Conservation (phyloP, 768 basidiomycete species). For the Rhodocollybia butyracea region DNA sequence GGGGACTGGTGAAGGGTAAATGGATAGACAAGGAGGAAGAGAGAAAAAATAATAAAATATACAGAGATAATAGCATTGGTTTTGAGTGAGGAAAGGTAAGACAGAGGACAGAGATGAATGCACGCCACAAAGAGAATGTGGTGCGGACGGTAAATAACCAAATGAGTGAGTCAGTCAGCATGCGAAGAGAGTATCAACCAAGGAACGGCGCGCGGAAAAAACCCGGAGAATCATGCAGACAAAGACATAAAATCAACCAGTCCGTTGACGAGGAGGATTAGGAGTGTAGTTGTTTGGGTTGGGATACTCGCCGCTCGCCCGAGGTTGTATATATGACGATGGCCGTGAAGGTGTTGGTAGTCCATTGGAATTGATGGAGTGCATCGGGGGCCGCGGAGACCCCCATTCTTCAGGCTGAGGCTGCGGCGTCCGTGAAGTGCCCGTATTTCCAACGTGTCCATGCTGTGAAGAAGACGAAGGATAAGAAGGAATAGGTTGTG, state of each 20-base stretch:
- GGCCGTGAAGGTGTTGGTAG: slow-evolving; percentile 41
- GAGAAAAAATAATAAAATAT: slow-evolving; percentile 6
- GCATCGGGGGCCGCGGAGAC: slow-evolving; percentile 34
- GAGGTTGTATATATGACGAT: slow-evolving; percentile 45
- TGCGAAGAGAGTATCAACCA: slow-evolving; percentile 3
- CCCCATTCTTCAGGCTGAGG: slow-evolving; percentile 45
- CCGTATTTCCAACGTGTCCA: slow-evolving; percentile 40
- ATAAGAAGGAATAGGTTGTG: slow-evolving; percentile 35
- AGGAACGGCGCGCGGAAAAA: background rate
- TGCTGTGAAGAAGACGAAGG: slow-evolving; percentile 42
- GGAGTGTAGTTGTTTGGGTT: slow-evolving; percentile 25
- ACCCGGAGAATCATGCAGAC: background rate
- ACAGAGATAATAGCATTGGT: slow-evolving; percentile 3
- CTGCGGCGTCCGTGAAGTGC: slow-evolving; percentile 16
- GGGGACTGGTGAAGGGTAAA: slow-evolving; percentile 3
- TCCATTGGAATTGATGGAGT: slow-evolving; percentile 31
- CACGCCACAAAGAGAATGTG: background rate
- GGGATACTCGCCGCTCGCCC: slow-evolving; percentile 40
- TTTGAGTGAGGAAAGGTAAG: slow-evolving; percentile 11
- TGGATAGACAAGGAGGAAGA: slow-evolving; percentile 20
- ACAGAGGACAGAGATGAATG: slow-evolving; percentile 19
- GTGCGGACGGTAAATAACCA: slow-evolving; percentile 20
- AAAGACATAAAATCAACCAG: slow-evolving; percentile 27
- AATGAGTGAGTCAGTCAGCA: slow-evolving; percentile 18
- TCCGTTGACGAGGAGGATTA: slow-evolving; percentile 47